Evolutionary conservation across 805 yeast genomes (phyloP).

Genomic region (Hyphopichia homilentoma): DNA sequence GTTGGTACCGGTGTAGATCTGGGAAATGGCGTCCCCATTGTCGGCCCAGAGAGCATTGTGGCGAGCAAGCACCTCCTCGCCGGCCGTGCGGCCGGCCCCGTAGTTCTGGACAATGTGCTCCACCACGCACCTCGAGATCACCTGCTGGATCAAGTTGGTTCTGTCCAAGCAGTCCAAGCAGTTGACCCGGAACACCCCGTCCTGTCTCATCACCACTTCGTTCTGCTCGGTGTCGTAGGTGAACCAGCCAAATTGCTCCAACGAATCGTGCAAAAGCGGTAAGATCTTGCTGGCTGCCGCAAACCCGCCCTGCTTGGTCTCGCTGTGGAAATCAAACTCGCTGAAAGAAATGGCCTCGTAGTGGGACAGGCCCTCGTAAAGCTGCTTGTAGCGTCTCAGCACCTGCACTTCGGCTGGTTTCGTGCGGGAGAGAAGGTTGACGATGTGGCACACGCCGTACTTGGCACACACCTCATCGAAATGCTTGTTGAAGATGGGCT

Average conservation of each 20-base stretch:
- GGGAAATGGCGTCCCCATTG: constrained; percentile 64
- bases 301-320: constrained; percentile 84
- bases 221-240: constrained; percentile 57
- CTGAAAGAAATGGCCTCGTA: constrained; percentile 48
- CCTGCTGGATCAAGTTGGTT: constrained; percentile 86
- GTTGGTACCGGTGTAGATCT: constrained; percentile 57
- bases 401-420: constrained; percentile 75
- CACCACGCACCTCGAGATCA: constrained; percentile 69
- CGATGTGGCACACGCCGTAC: constrained; percentile 85
- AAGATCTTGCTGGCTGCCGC: constrained; percentile 73
- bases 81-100: constrained; percentile 17
- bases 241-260: constrained; percentile 80
- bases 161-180: constrained; percentile 92
- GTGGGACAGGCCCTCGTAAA: constrained; percentile 43
- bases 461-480: constrained; percentile 64
- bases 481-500: constrained; percentile 83
- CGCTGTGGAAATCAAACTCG: constrained; percentile 91
- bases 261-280: constrained; percentile 58
- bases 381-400: constrained; percentile 60
- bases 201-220: constrained; percentile 67
- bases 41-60: constrained; percentile 82
- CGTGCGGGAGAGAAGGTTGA: constrained; percentile 75
- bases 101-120: constrained; percentile 33
- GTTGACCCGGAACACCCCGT: constrained; percentile 89
- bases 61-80: constrained; percentile 57